phyloP scores from a whole-genome alignment of 192 early-diverging fungal genomes.

The Rhizophagus sp. region DNA sequence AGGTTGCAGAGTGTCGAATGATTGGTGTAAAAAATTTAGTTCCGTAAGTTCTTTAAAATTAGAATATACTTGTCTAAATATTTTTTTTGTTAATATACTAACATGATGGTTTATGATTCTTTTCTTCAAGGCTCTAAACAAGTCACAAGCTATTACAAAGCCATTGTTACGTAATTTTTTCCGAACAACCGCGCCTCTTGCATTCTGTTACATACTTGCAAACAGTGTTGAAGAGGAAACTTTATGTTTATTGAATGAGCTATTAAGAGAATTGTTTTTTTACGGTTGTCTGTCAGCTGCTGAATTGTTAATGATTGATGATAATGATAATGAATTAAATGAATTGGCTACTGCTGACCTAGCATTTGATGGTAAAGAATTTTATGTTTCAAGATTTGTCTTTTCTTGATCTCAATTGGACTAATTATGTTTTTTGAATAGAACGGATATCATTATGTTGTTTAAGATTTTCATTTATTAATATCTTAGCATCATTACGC shows the following conservation, averaged over 20 bases:
- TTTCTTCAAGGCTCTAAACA: background rate
- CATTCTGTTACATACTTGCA: conserved; percentile 9
- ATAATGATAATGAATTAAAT: background rate
- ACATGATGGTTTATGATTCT: background rate
- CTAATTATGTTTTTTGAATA: background rate
- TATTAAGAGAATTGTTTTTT: background rate
- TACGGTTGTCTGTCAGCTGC: background rate
- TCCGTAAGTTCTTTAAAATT: background rate
- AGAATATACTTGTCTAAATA: too few species aligned
- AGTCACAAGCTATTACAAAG: background rate
- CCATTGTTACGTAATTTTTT: conserved; percentile 8
- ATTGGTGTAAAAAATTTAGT: conserved; percentile 16
- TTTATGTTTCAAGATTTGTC: background rate
- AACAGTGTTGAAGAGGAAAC: conserved; percentile 11
- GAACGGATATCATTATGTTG: conserved; percentile 10
- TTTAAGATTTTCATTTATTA: conserved; percentile 13
- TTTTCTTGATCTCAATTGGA: background rate
- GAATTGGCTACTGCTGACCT: background rate
- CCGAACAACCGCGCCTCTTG: background rate
- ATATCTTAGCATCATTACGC: background rate
- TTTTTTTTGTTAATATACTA: background rate
- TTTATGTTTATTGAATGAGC: background rate
- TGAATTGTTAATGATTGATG: conserved; percentile 6
- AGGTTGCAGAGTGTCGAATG: background rate
- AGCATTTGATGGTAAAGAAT: background rate